Base-by-base conservation (phyloP, 139 green algal species). In the Coelastrella sp. region DNA sequence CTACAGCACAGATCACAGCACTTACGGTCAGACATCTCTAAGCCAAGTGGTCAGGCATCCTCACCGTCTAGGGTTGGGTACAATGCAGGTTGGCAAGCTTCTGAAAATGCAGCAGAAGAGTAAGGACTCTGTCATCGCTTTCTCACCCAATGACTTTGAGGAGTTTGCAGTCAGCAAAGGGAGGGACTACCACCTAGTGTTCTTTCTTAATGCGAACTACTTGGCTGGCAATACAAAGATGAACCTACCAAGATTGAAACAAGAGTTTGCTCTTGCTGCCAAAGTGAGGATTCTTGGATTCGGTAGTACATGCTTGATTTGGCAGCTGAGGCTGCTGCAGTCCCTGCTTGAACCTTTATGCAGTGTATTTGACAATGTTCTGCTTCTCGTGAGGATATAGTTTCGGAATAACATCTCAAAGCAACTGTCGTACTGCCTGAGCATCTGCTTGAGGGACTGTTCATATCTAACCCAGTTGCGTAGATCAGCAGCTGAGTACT, bases 191-290 rank as follows among this genome's bases (percentile, higher is more conserved):
- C 15, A 82, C 25, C 63, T 85, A 3, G 59, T 86, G n/a, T 68
- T 91, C 63, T 89, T 85, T 63, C 79, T 77, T 51, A 72, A 67
- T 11, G 71, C 87, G 1, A 27, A 72, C 45, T 60, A 87, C 32
- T 25, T 85, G n/a, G 27, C 27, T 6, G 63, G 17, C 30, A 82
- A 71, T n/a, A 9, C 75, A 4, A 17, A 62, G 13, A 60, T 88
- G 41, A 64, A 68, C 2, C 27, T 90, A 57, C 63, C 57, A 7
- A 73, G 79, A 2, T 45, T 88, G 66, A 59, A 75, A 5, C n/a
- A 43, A 8, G 81, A 90, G 86, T 88, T 73, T 34, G 75, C 37
- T 21, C 67, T 84, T 7, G 82, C 81, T 6, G 86, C 86, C 11
- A 75, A 86, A 67, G 86, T 84, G 77, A 32, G 27, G 21, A 27